These are phyloP conservation scores for Smallanthus sonchifolius DNA, from an alignment of 129 eudicot species.

Conservation along the genomic window DNA sequence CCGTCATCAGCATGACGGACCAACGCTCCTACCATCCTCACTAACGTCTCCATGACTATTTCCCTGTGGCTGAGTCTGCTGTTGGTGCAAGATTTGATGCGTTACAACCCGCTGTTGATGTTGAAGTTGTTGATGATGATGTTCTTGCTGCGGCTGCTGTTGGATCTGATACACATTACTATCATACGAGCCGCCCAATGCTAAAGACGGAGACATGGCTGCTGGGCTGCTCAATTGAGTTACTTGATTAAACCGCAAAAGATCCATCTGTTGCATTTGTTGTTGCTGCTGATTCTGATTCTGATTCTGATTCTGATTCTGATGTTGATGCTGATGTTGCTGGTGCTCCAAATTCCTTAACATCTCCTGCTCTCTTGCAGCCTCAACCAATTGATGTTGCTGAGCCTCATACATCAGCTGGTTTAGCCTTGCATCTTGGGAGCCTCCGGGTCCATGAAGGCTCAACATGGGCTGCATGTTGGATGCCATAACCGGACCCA, in stretches of 20 bases:
- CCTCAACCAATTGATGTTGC: constrained; percentile 36
- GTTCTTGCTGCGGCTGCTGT: constrained; percentile 5
- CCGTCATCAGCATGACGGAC: neutral
- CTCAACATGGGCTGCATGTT: constrained; percentile 49
- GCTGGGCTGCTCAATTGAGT: neutral
- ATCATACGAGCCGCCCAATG: constrained; percentile 5
- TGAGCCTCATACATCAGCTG: constrained; percentile 16
- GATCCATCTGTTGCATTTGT: neutral
- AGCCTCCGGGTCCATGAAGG: constrained; percentile 15
- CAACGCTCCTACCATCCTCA: constrained; percentile 3
- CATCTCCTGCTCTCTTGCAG: constrained; percentile 29
- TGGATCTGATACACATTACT: neutral
- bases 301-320: neutral
- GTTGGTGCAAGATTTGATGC: constrained; percentile 6
- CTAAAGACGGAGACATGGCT: neutral
- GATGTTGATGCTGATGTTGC: neutral
- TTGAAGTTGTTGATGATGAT: neutral
- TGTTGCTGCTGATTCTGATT: neutral
- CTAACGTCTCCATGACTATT: neutral
- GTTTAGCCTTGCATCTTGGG: constrained; percentile 4
- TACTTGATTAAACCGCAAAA: constrained; percentile 31
- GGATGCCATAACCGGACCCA: constrained; percentile 32
- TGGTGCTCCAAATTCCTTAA: constrained; percentile 22
- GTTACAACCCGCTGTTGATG: neutral
- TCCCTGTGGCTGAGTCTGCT: constrained; percentile 1